Base-by-base conservation (phyloP, 305 asterid species). In the Solanum aculeatissimum region DNA sequence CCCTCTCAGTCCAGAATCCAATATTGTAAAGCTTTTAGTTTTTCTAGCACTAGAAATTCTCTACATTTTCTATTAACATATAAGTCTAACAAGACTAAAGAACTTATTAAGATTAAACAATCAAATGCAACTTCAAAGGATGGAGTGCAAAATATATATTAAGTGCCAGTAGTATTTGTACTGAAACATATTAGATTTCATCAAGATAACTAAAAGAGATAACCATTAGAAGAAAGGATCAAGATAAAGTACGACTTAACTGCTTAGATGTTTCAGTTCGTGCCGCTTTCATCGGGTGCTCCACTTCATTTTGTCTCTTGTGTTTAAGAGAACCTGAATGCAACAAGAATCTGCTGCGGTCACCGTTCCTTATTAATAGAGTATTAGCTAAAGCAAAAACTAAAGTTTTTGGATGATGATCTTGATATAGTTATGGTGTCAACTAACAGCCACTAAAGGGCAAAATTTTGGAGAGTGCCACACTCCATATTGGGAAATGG, bases 301-400 rank as follows among this genome's bases (percentile, higher is more conserved):
- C 98, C 87, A 84, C 89, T 85, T 95, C 98, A 88, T 86, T 91
- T 85, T 98, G 92, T 86, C 97, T 92, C 94, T 92, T 94, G 85
- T 95, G 98, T 85, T 96, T 96, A 88, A 89, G 88, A 47, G 85
- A 90, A 70, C 92, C 92, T 90, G 85, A 63, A 38, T 72, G 69
- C 84, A 66, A 9, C 74, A 63, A 68, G 14, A 16, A 3, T 66
- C 23, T 66, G 7, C 19, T 9, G 2, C 15, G 15, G 25, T 9
- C 75, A 68, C 25, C 5, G 18, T 35, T 68, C 47, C 47, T 68
- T 68, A 32, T 18, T 32, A 2, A 32, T 35, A 35, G 7, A 68
- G 42, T 3, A 35, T 0, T 6, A 35, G 15, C 19, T 35, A 35
- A 68, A 68, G 49, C 15, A 18, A 68, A 35, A 16, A 8, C 3